A percentile compares a stretch with the other conserved stretches of the same genome.
Conservation (phyloP, 495 filamentous ascomycete genomes). For the Aspergillus taichungensis region DNA sequence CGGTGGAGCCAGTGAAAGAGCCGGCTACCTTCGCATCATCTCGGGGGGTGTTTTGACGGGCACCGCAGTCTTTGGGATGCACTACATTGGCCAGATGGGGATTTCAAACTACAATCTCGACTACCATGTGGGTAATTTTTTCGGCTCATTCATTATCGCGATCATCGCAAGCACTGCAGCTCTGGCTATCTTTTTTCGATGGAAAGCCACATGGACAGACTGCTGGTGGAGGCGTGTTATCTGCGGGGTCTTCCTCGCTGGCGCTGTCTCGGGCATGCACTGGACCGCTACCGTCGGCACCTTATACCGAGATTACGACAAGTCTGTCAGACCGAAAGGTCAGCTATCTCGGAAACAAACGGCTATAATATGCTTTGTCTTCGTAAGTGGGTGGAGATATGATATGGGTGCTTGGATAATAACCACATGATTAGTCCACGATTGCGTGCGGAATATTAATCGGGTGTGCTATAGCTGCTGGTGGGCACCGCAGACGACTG, state of each 20-base stretch:
- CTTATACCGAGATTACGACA: slow-evolving; percentile 42
- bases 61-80: slow-evolving; percentile 74
- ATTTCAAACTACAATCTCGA: slow-evolving; percentile 65
- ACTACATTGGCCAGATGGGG: slow-evolving; percentile 78
- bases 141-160: slow-evolving; percentile 64
- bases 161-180: slow-evolving; percentile 57
- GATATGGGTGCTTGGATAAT: slow-evolving; percentile 1
- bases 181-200: slow-evolving; percentile 67
- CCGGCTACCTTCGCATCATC: slow-evolving; percentile 49
- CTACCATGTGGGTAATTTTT: slow-evolving; percentile 50
- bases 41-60: slow-evolving; percentile 61
- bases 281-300: slow-evolving; percentile 75
- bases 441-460: slow-evolving; percentile 51
- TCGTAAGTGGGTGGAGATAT: slow-evolving; percentile 38
- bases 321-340: slow-evolving; percentile 14
- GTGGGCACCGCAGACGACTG: slow-evolving; percentile 44
- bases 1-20: slow-evolving; percentile 45
- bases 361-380: slow-evolving; percentile 53
- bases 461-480: slow-evolving; percentile 46
- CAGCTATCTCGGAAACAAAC: slow-evolving; percentile 46
- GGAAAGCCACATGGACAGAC: slow-evolving; percentile 68
- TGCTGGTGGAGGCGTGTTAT: slow-evolving; percentile 63
- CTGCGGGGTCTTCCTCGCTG: slow-evolving; percentile 58
- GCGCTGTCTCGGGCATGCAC: slow-evolving; percentile 79
- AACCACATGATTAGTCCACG: slow-evolving; percentile 36